phyloP scores from a whole-genome alignment of 2,329 filamentous ascomycete genomes.

The Neopestalotiopsis clavispora region DNA sequence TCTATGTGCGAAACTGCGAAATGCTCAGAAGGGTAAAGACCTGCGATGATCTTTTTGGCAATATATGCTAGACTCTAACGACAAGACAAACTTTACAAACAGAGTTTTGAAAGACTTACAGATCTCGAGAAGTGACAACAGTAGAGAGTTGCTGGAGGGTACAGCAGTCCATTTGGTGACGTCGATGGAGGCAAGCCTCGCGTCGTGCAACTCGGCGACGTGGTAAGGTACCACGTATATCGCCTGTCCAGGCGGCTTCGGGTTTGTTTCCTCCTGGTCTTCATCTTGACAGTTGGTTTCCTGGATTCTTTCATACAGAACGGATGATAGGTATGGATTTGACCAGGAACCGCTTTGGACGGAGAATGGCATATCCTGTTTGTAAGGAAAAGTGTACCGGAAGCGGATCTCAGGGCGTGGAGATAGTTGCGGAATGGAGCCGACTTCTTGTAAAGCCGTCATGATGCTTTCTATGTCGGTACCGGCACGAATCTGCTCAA shows the following conservation, averaged over 20 bases:
- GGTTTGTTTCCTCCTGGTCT: slow-evolving; percentile 7
- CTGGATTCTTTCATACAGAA: slow-evolving; percentile 21
- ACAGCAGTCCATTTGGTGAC: slow-evolving; percentile 34
- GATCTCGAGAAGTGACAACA: slow-evolving; percentile 23
- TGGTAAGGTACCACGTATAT: slow-evolving; percentile 31
- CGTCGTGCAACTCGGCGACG: slow-evolving; percentile 29
- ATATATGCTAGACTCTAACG: neutral
- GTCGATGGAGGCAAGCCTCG: slow-evolving; percentile 25
- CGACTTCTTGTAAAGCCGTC: slow-evolving; percentile 25
- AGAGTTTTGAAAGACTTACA: neutral
- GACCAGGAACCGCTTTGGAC: slow-evolving; percentile 16
- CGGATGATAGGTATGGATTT: slow-evolving; percentile 28
- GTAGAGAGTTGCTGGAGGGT: slow-evolving; percentile 29
- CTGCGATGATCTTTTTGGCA: too few relatives aligned
- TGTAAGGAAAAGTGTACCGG: slow-evolving; percentile 31
- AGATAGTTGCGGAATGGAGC: slow-evolving; percentile 28
- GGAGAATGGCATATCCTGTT: slow-evolving; percentile 24
- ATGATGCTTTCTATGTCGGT: slow-evolving; percentile 26
- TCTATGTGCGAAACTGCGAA: too few relatives aligned
- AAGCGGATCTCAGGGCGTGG: slow-evolving; percentile 26
- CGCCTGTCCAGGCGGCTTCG: slow-evolving; percentile 18
- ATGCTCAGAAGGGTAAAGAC: too few relatives aligned
- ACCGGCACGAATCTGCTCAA: slow-evolving; percentile 27
- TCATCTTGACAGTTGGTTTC: slow-evolving; percentile 12
- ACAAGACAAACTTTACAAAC: neutral